Evolutionary conservation across 768 basidiomycete species (phyloP).

Genomic region (Suillus weaverae): DNA sequence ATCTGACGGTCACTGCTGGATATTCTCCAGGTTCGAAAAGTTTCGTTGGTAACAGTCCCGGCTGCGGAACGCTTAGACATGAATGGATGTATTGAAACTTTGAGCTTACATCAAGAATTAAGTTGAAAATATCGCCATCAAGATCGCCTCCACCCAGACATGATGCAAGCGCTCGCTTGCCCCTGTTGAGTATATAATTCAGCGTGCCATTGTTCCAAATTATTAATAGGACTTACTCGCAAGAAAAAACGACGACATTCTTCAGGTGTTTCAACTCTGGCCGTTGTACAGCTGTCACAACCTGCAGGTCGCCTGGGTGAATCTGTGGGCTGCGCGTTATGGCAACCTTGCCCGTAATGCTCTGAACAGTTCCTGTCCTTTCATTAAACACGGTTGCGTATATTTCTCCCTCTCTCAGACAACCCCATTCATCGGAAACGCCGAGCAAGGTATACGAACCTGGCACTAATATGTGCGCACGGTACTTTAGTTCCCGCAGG

Average conservation of each 20-base stretch:
- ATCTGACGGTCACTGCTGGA: slow-evolving; percentile 44
- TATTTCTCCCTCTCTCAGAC: slow-evolving; percentile 46
- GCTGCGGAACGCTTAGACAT: slow-evolving; percentile 8
- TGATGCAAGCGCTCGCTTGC: slow-evolving; percentile 58
- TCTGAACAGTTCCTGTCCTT: slow-evolving; percentile 22
- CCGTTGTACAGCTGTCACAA: slow-evolving; percentile 42
- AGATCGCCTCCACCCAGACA: slow-evolving; percentile 69
- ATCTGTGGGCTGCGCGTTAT: slow-evolving; percentile 54
- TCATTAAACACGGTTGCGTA: slow-evolving; percentile 43
- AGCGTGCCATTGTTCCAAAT: background rate
- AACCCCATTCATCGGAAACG: slow-evolving; percentile 51
- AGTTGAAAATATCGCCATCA: slow-evolving; percentile 63
- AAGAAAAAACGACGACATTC: slow-evolving; percentile 53
- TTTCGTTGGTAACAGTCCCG: slow-evolving; percentile 32
- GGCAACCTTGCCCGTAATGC: slow-evolving; percentile 39
- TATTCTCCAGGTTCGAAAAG: slow-evolving; percentile 47
- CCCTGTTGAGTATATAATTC: slow-evolving; percentile 19
- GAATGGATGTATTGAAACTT: background rate
- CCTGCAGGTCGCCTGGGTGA: slow-evolving; percentile 49
- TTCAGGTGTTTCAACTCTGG: slow-evolving; percentile 39
- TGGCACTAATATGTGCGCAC: slow-evolving; percentile 50
- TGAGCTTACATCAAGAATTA: slow-evolving; percentile 40
- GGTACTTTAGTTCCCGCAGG: slow-evolving; percentile 51
- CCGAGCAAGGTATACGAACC: slow-evolving; percentile 52
- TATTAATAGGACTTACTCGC: slow-evolving; percentile 30